Evolutionary conservation across 306 rosid species (phyloP), one percentile per base, ranked within the genome.

Genomic region (Quercus rubra): DNA sequence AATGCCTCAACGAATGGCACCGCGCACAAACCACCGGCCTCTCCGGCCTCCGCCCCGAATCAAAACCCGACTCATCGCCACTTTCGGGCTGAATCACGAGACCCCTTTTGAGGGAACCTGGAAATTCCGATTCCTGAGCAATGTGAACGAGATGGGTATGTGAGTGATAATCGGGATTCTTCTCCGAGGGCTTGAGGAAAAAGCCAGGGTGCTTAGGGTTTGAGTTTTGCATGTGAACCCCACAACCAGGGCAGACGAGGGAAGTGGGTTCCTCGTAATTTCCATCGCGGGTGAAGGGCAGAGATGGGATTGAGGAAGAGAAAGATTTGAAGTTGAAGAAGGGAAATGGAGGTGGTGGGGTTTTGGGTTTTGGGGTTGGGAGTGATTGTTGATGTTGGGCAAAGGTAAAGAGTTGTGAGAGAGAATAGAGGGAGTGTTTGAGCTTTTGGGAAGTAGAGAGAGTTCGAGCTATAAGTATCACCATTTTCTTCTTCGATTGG

Each of bases 1-100:
- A 92, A 81, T 92, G 92, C 88, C 99, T 84, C 80, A 95, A 72
- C 1, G 97, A 95, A 81, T 95, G 99, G 68, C 99, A 92, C 63
- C 99, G 92, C 8, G 88, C 91, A 57, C 99, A 95, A 17, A 92
- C 98, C 77, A 89, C 90, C 2, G 94, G 98, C 85, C 81, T 91
- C 76, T 86, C 90, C 6, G 70, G 20, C 12, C 43, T 35, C 31
- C 13, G 31, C 13, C 30, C 33, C 43, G 33, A 52, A 19, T 81
- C 90, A 33, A 33, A 52, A 3, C 30, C 49, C 49, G 78, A 74
- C 75, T 76, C 31, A 9, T 12, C 13, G 30, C 12, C 30, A 8
- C 1, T 73, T 78, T 89, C 85, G 0, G 90, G 90, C 49, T 91
- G 94, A 52, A 84, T 54, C 28, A 94, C 84, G 6, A 87, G 0